Evolutionary conservation across 345 rosid species (phyloP), one percentile per base, ranked within the genome.

Genomic region (Syzygium oleosum): DNA sequence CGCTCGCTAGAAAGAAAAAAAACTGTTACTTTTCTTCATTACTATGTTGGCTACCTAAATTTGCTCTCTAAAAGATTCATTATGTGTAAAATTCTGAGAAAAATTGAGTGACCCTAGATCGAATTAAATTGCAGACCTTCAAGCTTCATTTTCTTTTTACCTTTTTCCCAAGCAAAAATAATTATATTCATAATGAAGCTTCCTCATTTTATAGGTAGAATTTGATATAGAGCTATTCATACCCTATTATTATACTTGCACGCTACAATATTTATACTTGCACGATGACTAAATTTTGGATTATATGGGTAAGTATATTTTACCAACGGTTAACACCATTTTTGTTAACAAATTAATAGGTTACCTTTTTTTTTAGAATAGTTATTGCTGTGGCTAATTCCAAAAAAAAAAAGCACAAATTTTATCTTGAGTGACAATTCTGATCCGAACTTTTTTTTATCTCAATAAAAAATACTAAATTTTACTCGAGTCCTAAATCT

Each of bases 31-130:
- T 55, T 56, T 55, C 59, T 55, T 55, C 25, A 58, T 23, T 58
- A 22, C 2, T 56, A 1, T 56, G 0, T 3, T 25, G 25, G 31
- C 31, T 3, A 59, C 15, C 65, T 59, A 27, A 16, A 0, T 27
- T 12, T 1, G 4, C 73, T n/a, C 73, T 61, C 9, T n/a, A 0
- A 61, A n/a, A n/a, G 9, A 61, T 61, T 12, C 8, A 5, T 27
- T 27, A 59, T 59, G 31, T 1, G 4, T 23, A 23, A 58, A n/a
- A 25, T 23, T 23, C 12, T 13, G 7, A 5, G 25, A 58, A 58
- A 58, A 58, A 25, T 10, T 0, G 63, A 4, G 63, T 11, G 63
- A 5, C 12, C 1, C 0, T 6, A 3, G 1, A 59, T 59, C 16
- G 0, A 59, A 27, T 12, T 59, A 12, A 59, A 11, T 59, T 27